These are phyloP conservation scores for Mucor velutinosus DNA, from an alignment of 371 early-diverging fungal species.

Conservation along the genomic window DNA sequence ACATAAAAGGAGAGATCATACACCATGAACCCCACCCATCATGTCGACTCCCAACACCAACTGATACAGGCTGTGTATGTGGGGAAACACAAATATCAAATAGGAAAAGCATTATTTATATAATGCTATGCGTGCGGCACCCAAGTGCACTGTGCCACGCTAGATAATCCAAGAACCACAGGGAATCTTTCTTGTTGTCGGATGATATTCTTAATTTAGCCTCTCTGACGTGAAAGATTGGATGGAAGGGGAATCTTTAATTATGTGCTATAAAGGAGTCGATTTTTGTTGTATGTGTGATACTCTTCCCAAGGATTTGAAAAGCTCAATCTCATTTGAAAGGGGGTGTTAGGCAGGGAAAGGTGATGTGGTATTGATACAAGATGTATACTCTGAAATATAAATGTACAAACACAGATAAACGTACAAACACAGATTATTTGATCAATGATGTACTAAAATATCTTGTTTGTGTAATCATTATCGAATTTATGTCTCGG, in stretches of 20 bases:
- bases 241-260: background rate
- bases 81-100: background rate
- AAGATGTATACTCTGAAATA: background rate
- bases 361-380: background rate
- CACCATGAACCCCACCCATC: background rate
- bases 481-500: background rate
- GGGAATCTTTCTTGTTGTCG: background rate
- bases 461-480: conserved; percentile 5
- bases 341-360: background rate
- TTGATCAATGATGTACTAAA: conserved; percentile 3
- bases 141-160: background rate
- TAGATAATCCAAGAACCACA: background rate
- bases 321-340: background rate
- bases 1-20: background rate
- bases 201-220: conserved; percentile 2
- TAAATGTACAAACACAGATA: conserved; percentile 4
- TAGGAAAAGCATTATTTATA: background rate
- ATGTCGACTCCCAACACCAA: background rate
- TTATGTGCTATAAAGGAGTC: background rate
- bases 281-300: background rate
- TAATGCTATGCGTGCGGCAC: background rate
- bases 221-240: background rate
- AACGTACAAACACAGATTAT: conserved; percentile 4
- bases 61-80: background rate
- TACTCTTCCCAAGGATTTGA: background rate